phyloP scores from a whole-genome alignment of 495 filamentous ascomycete species.

The Aspergillus indologenus region DNA sequence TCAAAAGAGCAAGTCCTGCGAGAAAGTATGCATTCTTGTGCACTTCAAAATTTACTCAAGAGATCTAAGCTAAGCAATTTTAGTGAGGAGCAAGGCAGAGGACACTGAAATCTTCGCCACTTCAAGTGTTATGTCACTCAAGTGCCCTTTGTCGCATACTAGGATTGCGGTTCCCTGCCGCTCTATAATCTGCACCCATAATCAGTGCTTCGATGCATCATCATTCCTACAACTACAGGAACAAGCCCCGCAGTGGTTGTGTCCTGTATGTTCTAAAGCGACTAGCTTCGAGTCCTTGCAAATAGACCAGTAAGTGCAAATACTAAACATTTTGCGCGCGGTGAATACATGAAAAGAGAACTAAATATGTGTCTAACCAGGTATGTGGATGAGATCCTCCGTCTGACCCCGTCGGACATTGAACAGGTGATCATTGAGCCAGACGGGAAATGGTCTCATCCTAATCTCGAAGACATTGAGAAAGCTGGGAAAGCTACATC shows the following conservation, averaged over 20 bases:
- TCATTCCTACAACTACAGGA: constrained; percentile 93
- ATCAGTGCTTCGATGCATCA: constrained; percentile 92
- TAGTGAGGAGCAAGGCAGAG: constrained; percentile 76
- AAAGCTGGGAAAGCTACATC: constrained; percentile 36
- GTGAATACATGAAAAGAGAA: background rate
- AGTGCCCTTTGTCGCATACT: constrained; percentile 84
- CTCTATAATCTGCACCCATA: constrained; percentile 76
- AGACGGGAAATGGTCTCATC: constrained; percentile 70
- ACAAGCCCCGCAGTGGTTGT: constrained; percentile 92
- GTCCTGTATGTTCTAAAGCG: constrained; percentile 85
- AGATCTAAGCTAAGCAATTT: constrained; percentile 13
- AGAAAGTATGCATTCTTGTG: constrained; percentile 64
- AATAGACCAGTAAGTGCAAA: constrained; percentile 70
- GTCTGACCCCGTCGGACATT: constrained; percentile 59
- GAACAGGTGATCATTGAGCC: constrained; percentile 92
- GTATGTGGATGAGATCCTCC: constrained; percentile 85
- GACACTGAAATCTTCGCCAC: constrained; percentile 87
- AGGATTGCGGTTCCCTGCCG: constrained; percentile 78
- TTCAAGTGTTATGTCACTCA: constrained; percentile 82
- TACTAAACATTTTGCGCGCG: background rate
- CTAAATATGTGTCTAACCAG: constrained; percentile 38
- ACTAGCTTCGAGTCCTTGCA: constrained; percentile 77
- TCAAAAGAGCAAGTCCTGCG: constrained; percentile 73
- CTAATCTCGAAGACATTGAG: constrained; percentile 34
- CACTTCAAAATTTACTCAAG: background rate